Conservation (phyloP, 1,139 yeast genomes). For the Taphrina flavorubra region DNA sequence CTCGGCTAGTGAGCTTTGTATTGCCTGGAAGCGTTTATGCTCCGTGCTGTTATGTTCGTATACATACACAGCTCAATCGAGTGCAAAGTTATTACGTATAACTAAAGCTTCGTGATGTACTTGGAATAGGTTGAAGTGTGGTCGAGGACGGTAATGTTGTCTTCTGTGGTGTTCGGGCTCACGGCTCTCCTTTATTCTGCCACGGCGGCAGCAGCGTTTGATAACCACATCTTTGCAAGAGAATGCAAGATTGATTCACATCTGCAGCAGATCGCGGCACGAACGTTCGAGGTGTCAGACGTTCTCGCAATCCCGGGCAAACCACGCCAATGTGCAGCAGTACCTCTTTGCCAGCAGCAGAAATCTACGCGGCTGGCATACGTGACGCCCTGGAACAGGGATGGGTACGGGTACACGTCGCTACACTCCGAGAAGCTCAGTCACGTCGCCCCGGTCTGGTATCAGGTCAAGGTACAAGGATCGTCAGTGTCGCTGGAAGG, state of each 20-base stretch:
- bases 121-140: too few relatives aligned
- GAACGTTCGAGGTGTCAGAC: neutral
- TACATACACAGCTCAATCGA: too few relatives aligned
- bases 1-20: neutral
- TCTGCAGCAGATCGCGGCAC: constrained; percentile 5
- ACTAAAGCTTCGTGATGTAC: too few relatives aligned
- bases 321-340: constrained; percentile 10
- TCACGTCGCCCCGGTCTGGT: constrained; percentile 40
- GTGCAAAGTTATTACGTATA: too few relatives aligned
- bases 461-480: constrained; percentile 17
- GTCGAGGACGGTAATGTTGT: too few relatives aligned
- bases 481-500: constrained; percentile 21
- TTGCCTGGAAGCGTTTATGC: too few relatives aligned
- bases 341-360: neutral
- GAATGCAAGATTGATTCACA: neutral
- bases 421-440: constrained; percentile 23
- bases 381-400: constrained; percentile 38
- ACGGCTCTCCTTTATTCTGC: neutral
- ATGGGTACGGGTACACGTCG: constrained; percentile 24
- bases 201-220: neutral
- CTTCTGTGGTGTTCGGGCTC: too few relatives aligned
- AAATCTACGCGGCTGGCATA: constrained; percentile 9
- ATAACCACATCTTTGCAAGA: neutral
- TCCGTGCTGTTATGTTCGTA: too few relatives aligned
- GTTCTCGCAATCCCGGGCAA: neutral